Evolutionary conservation across 2,329 filamentous ascomycete species (phyloP).

Genomic region (Sporothrix phasma): DNA sequence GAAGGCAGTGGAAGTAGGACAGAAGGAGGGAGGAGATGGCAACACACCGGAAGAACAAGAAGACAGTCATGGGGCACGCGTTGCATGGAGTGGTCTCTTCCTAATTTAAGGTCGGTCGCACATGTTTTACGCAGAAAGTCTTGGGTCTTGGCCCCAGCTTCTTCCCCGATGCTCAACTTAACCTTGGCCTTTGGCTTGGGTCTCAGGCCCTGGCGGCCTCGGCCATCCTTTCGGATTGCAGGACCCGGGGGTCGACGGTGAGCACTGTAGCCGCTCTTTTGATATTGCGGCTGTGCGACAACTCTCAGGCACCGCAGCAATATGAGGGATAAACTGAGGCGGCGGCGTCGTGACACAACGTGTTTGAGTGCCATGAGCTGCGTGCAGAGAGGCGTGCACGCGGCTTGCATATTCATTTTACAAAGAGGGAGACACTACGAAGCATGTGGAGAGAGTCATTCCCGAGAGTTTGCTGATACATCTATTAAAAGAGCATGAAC

Average conservation of each 20-base stretch:
- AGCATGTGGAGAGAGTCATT: neutral
- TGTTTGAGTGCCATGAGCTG: neutral
- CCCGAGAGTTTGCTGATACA: neutral
- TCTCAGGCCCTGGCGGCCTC: neutral
- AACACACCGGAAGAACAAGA: neutral
- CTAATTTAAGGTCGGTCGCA: neutral
- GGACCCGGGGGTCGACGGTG: neutral
- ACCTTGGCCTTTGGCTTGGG: neutral
- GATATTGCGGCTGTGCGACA: neutral
- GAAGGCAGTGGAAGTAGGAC: neutral
- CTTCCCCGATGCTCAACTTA: neutral
- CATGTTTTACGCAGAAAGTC: neutral
- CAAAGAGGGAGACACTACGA: neutral
- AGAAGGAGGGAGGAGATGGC: neutral
- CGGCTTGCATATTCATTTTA: neutral
- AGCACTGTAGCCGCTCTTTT: neutral
- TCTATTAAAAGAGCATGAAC: neutral
- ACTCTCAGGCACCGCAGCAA: neutral
- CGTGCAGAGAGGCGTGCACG: neutral
- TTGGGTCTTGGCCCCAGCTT: neutral
- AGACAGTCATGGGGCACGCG: neutral
- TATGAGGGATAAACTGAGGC: neutral
- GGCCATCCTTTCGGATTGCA: neutral
- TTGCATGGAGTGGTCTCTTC: too few relatives aligned
- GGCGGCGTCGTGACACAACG: neutral